Evolutionary conservation across 148 eudicot genomes (phyloP).

Genomic region (Linanthus parryae): DNA sequence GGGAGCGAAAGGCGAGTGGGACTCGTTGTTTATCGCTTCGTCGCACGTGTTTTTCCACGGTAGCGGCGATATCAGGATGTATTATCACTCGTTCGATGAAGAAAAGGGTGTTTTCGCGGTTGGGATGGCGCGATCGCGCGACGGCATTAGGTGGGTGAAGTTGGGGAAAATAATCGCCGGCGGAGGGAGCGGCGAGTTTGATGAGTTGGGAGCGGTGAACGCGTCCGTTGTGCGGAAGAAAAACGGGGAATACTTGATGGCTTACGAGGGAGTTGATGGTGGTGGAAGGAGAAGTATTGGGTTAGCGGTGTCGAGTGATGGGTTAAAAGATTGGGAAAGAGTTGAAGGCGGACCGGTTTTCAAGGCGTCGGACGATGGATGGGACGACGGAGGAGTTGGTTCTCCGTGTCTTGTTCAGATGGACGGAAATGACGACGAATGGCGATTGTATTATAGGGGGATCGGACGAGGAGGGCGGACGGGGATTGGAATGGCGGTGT

Average conservation of each 20-base stretch:
- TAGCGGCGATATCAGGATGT: conserved; percentile 66
- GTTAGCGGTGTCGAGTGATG: conserved; percentile 35
- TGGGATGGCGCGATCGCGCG: conserved; percentile 24
- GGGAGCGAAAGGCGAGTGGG: conserved; percentile 72
- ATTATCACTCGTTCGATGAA: conserved; percentile 27
- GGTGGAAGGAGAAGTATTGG: conserved; percentile 40
- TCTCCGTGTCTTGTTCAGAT: conserved; percentile 45
- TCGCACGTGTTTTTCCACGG: conserved; percentile 74
- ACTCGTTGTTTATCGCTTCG: conserved; percentile 63
- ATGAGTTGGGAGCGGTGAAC: conserved; percentile 40
- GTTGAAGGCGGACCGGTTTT: conserved; percentile 26
- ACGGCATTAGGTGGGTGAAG: conserved; percentile 29
- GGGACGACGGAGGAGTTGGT: conserved; percentile 40
- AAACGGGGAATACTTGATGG: conserved; percentile 42
- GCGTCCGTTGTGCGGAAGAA: conserved; percentile 29
- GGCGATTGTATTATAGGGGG: conserved; percentile 48
- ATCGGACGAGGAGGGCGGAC: conserved; percentile 24
- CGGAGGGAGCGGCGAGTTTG: conserved; percentile 21
- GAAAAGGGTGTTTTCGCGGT: conserved; percentile 8
- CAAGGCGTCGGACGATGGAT: conserved; percentile 20
- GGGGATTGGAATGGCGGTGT: conserved; percentile 43
- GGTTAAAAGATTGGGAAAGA: conserved; percentile 38
- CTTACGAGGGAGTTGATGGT: conserved; percentile 39
- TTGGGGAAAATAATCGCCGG: conserved; percentile 16
- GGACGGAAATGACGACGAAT: conserved; percentile 33